Evolutionary conservation across 495 filamentous ascomycete species (phyloP), one percentile per base, ranked within the genome.

Genomic region (Astrocystis sublimbata): DNA sequence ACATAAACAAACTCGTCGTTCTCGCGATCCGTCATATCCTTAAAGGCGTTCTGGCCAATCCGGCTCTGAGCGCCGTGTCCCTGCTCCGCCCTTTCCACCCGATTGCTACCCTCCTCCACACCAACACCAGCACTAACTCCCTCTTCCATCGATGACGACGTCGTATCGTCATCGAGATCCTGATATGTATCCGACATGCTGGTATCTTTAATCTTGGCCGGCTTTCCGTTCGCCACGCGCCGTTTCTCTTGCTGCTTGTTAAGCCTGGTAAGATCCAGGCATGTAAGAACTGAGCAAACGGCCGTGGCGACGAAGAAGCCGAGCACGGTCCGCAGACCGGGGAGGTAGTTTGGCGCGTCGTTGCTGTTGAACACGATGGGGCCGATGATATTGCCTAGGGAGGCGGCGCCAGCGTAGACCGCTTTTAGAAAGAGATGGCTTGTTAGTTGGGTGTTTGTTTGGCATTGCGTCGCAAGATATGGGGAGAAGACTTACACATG

Each of bases 1-100:
- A 88, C 81, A 77, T 87, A 88, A 6, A 88, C 79, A 75, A 88
- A 88, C 73, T 89, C 85, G 64, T 88, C 85, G 66, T 89, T 88
- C 74, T 86, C 72, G 31, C 83, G 68, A 66, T 88, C 86, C 26
- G 85, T 88, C 68, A 86, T 58, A 72, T 88, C 86, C 10, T 58
- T 53, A 54, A 84, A 82, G 10, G 79, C 82, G 36, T 80, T 45
- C 66, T 70, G 10, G 65, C 79, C 67, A 67, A 72, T 50, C 13
- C 51, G 58, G 67, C 66, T 2, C 53, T 30, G 63, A 7, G 65
- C 65, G 30, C 64, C 69, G 19, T 73, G 71, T 59, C 54, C 63
- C 24, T 64, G 56, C 47, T 71, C 66, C 43, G 47, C 60, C 12
- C 62, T n/a, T n/a, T n/a, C n/a, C n/a, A n/a, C n/a, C n/a, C n/a